Evolutionary conservation across 1,284 basidiomycete genomes (phyloP), one percentile per base, ranked within the genome.

Genomic region (Schizophyllum commune): DNA sequence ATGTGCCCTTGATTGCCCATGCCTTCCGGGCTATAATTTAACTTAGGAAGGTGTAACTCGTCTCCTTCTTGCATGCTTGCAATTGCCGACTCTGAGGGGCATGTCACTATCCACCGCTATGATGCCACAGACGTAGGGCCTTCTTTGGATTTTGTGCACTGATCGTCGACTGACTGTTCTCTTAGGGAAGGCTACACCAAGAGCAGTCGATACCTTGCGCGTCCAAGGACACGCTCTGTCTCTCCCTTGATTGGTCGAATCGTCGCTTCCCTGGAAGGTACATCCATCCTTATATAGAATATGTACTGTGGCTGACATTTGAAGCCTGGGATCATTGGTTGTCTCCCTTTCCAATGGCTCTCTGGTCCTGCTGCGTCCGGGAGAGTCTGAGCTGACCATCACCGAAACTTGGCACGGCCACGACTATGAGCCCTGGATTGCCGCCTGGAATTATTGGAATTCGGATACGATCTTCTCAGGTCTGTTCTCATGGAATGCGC

Each of bases 381-480:
- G 74, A 21, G 68, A 71, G 3, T 74, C 76, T 8, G 74, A 73
- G 3, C 72, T 91, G 13, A 59, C 70, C 0, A 70, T 88, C 1
- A 73, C 73, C 1, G 71, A 81, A 17, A 78, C 76, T 1, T 99
- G 96, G 96, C 76, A 83, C 61, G 96, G 93, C 5, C 97, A 99
- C 70, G 93, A 95, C 63, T 89, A 86, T 68, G 97, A 99, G 71
- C 91, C 96, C 0, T 99, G 97, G 97, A 88, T 94, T 56, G 86
- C 89, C 0, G 88, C 91, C 0, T 99, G 92, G 86, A 85, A 98
- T 70, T 88, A 90, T 66, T 95, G 91, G 89, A 75, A 92, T 63
- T 74, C 79, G 0, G 84, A 86, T 66, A 73, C 89, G 15, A 79
- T 96, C 1, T 98, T 94, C 78, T 95, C 93, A 15, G 96, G 94